Evolutionary conservation across 495 filamentous ascomycete species (phyloP).

Genomic region (Xylaria acuta): DNA sequence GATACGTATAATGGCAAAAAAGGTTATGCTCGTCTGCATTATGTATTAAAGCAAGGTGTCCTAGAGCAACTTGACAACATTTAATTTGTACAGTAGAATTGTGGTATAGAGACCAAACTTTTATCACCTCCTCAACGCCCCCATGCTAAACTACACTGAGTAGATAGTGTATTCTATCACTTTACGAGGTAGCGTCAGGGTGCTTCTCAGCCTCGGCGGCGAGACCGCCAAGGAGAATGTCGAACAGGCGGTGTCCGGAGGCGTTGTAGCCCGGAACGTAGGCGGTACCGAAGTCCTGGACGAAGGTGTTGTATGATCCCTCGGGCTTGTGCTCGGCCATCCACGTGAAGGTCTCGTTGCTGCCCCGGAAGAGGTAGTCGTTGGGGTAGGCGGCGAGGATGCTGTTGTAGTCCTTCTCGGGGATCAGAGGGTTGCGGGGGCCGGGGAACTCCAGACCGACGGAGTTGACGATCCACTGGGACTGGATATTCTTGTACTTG

Average conservation of each 20-base stretch:
- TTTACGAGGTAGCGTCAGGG: conserved; percentile 23
- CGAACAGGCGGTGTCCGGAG: conserved; percentile 16
- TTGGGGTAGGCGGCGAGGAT: conserved; percentile 48
- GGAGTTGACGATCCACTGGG: conserved; percentile 42
- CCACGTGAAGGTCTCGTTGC: conserved; percentile 34
- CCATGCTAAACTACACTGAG: neutral
- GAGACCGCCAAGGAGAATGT: neutral
- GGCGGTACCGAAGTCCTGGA: conserved; percentile 17
- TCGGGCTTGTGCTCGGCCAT: conserved; percentile 35
- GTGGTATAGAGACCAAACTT: neutral
- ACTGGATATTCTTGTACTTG: conserved; percentile 44
- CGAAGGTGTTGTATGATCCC: conserved; percentile 22
- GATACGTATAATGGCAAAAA: neutral
- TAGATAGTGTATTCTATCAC: neutral
- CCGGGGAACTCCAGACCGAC: conserved; percentile 49
- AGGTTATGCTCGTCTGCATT: neutral
- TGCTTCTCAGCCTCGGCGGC: neutral
- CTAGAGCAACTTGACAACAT: neutral
- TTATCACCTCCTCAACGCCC: conserved; percentile 10
- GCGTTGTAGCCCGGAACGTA: conserved; percentile 21
- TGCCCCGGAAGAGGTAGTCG: conserved; percentile 36
- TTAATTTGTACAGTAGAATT: conserved; percentile 12
- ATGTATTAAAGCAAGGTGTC: conserved; percentile 13
- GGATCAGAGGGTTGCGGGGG: conserved; percentile 36
- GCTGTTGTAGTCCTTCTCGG: conserved; percentile 39